Evolutionary conservation across 257 asterid genomes (phyloP).

Genomic region (Capsicum chinense): DNA sequence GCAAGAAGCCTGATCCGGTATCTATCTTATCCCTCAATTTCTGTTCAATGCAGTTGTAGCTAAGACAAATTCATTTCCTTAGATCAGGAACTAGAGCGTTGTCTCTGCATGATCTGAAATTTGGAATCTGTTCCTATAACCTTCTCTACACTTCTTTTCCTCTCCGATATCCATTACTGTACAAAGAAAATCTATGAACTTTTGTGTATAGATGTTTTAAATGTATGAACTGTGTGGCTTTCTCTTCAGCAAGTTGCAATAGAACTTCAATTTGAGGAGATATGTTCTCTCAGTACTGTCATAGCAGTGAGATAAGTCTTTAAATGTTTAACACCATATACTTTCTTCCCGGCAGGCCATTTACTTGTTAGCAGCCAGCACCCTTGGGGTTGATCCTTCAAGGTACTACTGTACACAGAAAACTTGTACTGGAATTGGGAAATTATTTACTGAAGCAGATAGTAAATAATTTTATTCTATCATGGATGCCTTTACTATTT

Average conservation of each 20-base stretch:
- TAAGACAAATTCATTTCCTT: neutral
- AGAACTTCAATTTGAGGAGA: conserved; percentile 10
- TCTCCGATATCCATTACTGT: neutral
- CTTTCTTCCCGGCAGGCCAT: conserved; percentile 71
- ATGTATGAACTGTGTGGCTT: neutral
- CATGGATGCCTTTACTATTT: neutral
- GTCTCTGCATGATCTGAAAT: neutral
- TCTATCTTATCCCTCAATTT: conserved; percentile 34
- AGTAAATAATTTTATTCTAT: neutral
- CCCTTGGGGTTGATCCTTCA: conserved; percentile 80
- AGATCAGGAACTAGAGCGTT: neutral
- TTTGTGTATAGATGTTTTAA: neutral
- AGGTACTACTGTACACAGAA: conserved; percentile 57
- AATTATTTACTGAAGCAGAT: neutral
- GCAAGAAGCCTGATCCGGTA: conserved; percentile 98
- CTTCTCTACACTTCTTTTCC: neutral
- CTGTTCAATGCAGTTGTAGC: conserved; percentile 24
- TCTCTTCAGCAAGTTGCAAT: conserved; percentile 18
- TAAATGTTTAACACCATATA: conserved; percentile 1
- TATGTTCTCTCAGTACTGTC: neutral
- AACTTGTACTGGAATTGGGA: neutral
- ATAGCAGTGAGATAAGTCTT: conserved; percentile 9
- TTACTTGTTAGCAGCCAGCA: conserved; percentile 83
- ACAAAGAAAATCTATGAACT: neutral
- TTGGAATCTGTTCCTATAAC: neutral